Conservation (phyloP, 1,284 basidiomycete species). For the Volvariella volvacea region DNA sequence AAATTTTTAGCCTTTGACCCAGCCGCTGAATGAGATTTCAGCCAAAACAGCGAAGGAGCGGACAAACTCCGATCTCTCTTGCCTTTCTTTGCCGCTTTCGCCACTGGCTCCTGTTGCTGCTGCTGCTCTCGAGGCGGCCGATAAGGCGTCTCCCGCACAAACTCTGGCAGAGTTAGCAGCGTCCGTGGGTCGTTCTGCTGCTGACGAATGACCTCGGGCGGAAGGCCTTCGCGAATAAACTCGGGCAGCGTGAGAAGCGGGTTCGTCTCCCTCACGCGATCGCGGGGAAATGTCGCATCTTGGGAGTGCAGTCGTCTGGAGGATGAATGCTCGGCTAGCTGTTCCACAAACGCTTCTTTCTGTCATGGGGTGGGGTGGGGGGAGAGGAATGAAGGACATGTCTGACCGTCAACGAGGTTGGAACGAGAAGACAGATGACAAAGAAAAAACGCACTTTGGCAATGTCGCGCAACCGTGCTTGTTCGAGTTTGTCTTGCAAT, state of each 20-base stretch:
- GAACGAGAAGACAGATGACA: neutral
- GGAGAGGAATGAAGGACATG: slow-evolving; percentile 8
- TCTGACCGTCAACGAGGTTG: too few relatives aligned
- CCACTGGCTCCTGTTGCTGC: slow-evolving; percentile 8
- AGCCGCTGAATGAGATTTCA: slow-evolving; percentile 26
- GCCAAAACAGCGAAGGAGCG: slow-evolving; percentile 66
- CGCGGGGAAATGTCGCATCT: slow-evolving; percentile 50
- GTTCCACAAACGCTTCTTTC: slow-evolving; percentile 67
- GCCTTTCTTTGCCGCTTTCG: slow-evolving; percentile 23
- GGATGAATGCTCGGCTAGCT: slow-evolving; percentile 59
- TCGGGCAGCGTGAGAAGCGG: slow-evolving; percentile 55
- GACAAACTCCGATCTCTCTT: slow-evolving; percentile 59
- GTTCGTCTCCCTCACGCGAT: slow-evolving; percentile 44
- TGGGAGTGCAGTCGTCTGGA: slow-evolving; percentile 65
- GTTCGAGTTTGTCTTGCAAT: slow-evolving; percentile 46
- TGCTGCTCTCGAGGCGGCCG: slow-evolving; percentile 19
- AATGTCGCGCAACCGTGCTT: slow-evolving; percentile 44
- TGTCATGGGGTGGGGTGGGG: too few relatives aligned
- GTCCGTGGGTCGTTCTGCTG: slow-evolving; percentile 37
- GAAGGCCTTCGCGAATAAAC: slow-evolving; percentile 55
- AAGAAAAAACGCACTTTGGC: slow-evolving; percentile 44
- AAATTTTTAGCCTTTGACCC: neutral
- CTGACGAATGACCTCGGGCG: slow-evolving; percentile 20
- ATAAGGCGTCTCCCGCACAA: slow-evolving; percentile 34
- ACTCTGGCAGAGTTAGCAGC: slow-evolving; percentile 55